A percentile compares a stretch with the other conserved stretches of the same genome.
These are phyloP conservation scores for Exophiala xenobiotica DNA, from an alignment of 2,329 filamentous ascomycete genomes.

Conservation along the genomic window DNA sequence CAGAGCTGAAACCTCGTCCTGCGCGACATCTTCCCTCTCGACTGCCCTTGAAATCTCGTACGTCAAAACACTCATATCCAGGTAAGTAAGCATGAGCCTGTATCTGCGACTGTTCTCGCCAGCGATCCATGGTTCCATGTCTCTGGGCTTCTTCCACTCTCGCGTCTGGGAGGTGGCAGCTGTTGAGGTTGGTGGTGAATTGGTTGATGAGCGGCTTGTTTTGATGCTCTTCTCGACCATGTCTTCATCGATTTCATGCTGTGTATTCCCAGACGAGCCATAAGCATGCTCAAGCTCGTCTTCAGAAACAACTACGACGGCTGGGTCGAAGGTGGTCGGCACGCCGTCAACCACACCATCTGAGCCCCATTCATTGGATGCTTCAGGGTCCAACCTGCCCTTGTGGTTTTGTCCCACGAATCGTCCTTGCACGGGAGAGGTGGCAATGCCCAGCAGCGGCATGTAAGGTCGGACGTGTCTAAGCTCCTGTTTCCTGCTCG, in stretches of 20 bases:
- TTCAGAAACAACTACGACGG: constrained; percentile 17
- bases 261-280: background rate
- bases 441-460: constrained; percentile 55
- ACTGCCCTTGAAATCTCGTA: constrained; percentile 53
- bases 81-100: constrained; percentile 57
- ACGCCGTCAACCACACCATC: constrained; percentile 25
- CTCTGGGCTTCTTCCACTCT: constrained; percentile 22
- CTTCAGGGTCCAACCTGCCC: constrained; percentile 22
- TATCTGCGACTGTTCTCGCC: constrained; percentile 45
- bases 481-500: constrained; percentile 51
- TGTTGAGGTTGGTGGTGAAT: constrained; percentile 1
- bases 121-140: constrained; percentile 38
- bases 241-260: background rate
- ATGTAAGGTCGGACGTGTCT: constrained; percentile 42
- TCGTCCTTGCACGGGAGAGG: constrained; percentile 55
- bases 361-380: constrained; percentile 24
- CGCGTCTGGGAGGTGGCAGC: constrained; percentile 13
- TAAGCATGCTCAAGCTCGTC: background rate
- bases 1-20: constrained; percentile 14
- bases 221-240: no score
- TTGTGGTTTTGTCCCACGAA: constrained; percentile 4
- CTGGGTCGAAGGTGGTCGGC: constrained; percentile 26
- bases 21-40: constrained; percentile 24
- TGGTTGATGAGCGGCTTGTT: no score
- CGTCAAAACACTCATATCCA: constrained; percentile 56